phyloP scores from a whole-genome alignment of 73 alveolate genomes.

The Halteria grandinella region DNA sequence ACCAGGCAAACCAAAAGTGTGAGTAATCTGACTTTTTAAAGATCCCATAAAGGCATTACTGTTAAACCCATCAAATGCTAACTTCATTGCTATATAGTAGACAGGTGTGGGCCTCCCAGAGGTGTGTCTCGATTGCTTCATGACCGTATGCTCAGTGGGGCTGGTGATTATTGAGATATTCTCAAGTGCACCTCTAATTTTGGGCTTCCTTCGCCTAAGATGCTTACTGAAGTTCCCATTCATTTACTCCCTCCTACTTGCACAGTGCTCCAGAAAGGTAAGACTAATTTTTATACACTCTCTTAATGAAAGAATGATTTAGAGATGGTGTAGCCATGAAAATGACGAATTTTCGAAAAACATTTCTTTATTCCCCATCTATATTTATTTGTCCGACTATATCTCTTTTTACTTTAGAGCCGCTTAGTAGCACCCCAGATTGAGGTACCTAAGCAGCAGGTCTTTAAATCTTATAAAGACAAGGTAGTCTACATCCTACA shows the following conservation, averaged over 20 bases:
- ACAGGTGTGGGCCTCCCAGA: slow-evolving; percentile 2
- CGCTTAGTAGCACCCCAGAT: too few relatives aligned
- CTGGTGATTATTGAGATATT: slow-evolving; percentile 26
- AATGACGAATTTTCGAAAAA: too few relatives aligned
- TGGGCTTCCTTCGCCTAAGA: slow-evolving; percentile 40
- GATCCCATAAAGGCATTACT: not conserved
- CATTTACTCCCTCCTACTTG: not conserved
- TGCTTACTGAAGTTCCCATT: slow-evolving; percentile 24
- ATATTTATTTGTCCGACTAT: too few relatives aligned
- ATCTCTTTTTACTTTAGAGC: too few relatives aligned
- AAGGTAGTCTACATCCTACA: slow-evolving; percentile 34
- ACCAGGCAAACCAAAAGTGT: not conserved
- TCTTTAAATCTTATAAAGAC: slow-evolving; percentile 56
- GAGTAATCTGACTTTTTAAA: not conserved
- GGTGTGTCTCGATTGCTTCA: not conserved
- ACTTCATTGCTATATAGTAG: too few relatives aligned
- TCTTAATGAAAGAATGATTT: too few relatives aligned
- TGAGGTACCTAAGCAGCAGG: too few relatives aligned
- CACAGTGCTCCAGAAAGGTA: slow-evolving; percentile 3
- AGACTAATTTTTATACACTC: too few relatives aligned
- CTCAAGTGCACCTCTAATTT: slow-evolving; percentile 1
- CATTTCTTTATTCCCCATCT: too few relatives aligned
- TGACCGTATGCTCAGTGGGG: not conserved
- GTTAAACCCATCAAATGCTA: too few relatives aligned
- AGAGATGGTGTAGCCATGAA: too few relatives aligned